Percentiles rank a stretch among this genome's conserved stretches.
These are phyloP conservation scores for Dictyostelium citrinum DNA, from an alignment of 78 protist species.

Conservation along the genomic window DNA sequence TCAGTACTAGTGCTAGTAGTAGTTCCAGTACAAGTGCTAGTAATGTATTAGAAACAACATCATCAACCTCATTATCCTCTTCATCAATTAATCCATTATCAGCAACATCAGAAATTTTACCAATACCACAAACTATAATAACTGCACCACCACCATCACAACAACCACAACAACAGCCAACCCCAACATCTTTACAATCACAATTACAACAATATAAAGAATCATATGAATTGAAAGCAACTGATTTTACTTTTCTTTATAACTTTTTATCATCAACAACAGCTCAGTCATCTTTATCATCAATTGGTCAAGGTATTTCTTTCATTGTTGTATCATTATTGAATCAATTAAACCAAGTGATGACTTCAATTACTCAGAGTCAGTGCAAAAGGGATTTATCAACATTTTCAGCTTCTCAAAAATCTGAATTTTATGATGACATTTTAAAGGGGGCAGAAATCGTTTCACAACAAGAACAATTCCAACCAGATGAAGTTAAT, in stretches of 20 bases:
- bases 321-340: background rate
- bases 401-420: background rate
- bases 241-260: conserved; percentile 59
- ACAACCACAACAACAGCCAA: background rate
- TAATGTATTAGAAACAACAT: background rate
- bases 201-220: background rate
- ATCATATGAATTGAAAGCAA: conserved; percentile 24
- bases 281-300: conserved; percentile 15
- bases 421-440: background rate
- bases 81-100: background rate
- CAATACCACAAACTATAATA: background rate
- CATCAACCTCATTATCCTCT: background rate
- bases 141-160: background rate
- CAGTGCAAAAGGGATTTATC: background rate
- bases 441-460: conserved; percentile 15
- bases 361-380: background rate
- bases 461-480: background rate
- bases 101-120: conserved; percentile 14
- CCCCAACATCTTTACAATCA: background rate
- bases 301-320: conserved; percentile 70
- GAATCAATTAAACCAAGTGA: background rate
- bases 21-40: background rate
- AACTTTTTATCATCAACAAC: conserved; percentile 33
- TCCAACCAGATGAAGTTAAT: background rate
- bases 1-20: background rate